phyloP scores from a whole-genome alignment of 139 green algal genomes.

The Spirogloea muscicola region DNA sequence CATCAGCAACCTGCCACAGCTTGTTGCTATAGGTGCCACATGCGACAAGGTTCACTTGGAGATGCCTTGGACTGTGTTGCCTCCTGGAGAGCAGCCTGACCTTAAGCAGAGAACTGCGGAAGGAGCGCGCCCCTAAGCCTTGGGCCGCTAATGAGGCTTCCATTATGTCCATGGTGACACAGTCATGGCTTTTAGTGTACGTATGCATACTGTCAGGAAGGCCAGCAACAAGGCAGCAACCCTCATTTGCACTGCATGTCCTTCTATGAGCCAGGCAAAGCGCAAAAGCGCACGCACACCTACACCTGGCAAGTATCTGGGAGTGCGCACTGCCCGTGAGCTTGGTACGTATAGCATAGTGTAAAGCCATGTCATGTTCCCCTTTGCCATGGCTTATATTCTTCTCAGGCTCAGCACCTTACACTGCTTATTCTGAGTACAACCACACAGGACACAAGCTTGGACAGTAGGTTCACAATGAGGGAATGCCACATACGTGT shows the following conservation, averaged over 20 bases:
- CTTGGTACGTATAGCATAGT: neutral
- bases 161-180: constrained; percentile 2
- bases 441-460: neutral
- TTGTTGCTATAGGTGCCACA: too few species aligned
- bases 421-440: neutral
- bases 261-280: constrained; percentile 34
- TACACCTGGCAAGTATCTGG: constrained; percentile 35
- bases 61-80: too few species aligned
- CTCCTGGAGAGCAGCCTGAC: too few species aligned
- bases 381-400: neutral
- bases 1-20: too few species aligned
- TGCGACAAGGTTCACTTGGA: too few species aligned
- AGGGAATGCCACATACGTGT: neutral
- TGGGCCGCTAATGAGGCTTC: neutral
- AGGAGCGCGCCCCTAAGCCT: too few species aligned
- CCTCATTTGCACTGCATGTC: too few species aligned
- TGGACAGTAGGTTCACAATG: neutral
- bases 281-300: constrained; percentile 34
- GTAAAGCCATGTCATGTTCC: neutral
- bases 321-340: constrained; percentile 24
- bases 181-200: neutral
- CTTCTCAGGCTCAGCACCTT: neutral
- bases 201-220: neutral
- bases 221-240: neutral
- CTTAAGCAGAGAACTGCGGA: too few species aligned